Base-by-base conservation (phyloP, 352 stramenopile species). In the Phytophthora rubi region DNA sequence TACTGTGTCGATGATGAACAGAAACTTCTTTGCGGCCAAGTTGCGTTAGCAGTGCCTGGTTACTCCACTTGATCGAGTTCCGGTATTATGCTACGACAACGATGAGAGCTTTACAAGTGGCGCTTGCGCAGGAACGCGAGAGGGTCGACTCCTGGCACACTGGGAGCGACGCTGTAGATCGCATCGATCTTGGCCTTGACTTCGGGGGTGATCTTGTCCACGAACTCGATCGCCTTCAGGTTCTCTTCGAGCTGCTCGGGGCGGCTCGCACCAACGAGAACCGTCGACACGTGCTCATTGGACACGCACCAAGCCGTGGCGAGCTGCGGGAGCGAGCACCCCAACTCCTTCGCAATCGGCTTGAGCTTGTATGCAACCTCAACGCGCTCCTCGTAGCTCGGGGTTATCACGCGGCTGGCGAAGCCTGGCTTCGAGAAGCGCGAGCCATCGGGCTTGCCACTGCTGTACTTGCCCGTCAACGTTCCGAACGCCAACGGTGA, bases 291-390 rank as follows among this genome's bases (percentile, higher is more conserved):
- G 8, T 64, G 16, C 6, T 57, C 58, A 5, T 64, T 64, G 6
- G 58, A 13, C 10, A 56, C 44, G 4, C 26, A 35, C 58, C 58
- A 64, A 15, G 58, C 58, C 7, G 52, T 47, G 16, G 58, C 18
- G 8, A 64, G 21, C 30, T 60, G 59, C 6, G 60, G 9, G 0
- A 61, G 30, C 6, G 51, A 37, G 37, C 49, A 61, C 21, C n/a
- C 37, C 6, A 68, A 8, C 7, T 68, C 52, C 51, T 47, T 39
- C 0, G 61, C 61, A 21, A 68, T 68, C 4, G 39, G 52, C 21
- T 62, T 68, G 12, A 68, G 35, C 39, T 68, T 54, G 51, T 68
- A 39, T 2, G 61, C 61, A 15, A 26, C 48, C 28, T 61, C 61
- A 23, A 67, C 60, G 8, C 35, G 60, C 18, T 67, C 60, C 13